phyloP scores from a whole-genome alignment of 2,329 filamentous ascomycete species.

The Colletotrichum cordylinicola region DNA sequence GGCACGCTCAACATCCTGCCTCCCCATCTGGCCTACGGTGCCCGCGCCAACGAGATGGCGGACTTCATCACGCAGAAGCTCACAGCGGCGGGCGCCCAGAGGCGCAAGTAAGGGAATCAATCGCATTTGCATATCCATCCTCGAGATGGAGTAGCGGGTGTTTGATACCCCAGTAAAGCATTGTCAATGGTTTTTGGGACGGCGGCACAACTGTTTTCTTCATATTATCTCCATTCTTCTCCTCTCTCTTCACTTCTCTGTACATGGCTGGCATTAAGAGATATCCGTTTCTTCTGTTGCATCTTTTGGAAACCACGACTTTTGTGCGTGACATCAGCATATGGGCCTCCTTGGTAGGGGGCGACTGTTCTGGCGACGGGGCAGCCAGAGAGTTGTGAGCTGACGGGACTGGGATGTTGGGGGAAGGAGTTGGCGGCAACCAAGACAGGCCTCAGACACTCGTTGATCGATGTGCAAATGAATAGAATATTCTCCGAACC shows the following conservation, averaged over 20 bases:
- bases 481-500: background rate
- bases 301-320: background rate
- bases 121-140: background rate
- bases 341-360: background rate
- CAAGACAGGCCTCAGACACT: background rate
- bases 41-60: slow-evolving; percentile 34
- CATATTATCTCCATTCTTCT: background rate
- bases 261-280: background rate
- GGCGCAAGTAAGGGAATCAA: slow-evolving; percentile 11
- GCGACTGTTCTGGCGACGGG: background rate
- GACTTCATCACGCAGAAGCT: slow-evolving; percentile 31
- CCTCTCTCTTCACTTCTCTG: background rate
- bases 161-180: background rate
- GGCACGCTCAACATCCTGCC: slow-evolving; percentile 39
- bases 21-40: slow-evolving; percentile 41
- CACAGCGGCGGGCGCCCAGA: slow-evolving; percentile 15
- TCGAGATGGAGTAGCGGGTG: background rate
- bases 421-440: background rate
- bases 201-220: background rate
- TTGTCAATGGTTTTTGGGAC: background rate
- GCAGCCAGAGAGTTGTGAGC: background rate
- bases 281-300: background rate
- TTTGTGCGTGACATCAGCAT: background rate
- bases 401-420: background rate
- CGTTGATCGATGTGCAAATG: background rate